A percentile compares a stretch with the other conserved stretches of the same genome.
Conservation (phyloP, 2,329 filamentous ascomycete species). For the Aspergillus neotritici region DNA sequence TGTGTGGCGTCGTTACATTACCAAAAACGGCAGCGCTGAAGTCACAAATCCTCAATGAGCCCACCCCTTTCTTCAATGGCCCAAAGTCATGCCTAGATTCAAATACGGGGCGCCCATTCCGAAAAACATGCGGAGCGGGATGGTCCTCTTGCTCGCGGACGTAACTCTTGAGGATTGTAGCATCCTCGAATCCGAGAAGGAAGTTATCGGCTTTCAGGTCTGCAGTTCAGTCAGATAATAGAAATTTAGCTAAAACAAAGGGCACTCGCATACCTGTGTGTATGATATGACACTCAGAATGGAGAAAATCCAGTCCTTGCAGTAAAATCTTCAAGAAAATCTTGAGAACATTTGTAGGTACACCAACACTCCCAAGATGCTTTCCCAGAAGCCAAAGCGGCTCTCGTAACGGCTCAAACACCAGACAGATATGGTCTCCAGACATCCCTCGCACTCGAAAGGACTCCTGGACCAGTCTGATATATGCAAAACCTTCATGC, state of each 20-base stretch:
- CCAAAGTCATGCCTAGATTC: slow-evolving; percentile 24
- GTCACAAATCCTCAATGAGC: slow-evolving; percentile 23
- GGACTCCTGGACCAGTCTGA: slow-evolving; percentile 22
- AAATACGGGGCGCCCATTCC: slow-evolving; percentile 23
- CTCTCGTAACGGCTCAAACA: slow-evolving; percentile 35
- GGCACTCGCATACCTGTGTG: slow-evolving; percentile 36
- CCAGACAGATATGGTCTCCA: slow-evolving; percentile 31
- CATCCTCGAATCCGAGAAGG: slow-evolving; percentile 25
- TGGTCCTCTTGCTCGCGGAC: slow-evolving; percentile 17
- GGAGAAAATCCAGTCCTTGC: slow-evolving; percentile 36
- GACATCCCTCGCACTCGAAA: slow-evolving; percentile 21
- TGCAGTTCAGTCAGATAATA: slow-evolving; percentile 6
- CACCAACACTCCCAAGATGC: slow-evolving; percentile 16
- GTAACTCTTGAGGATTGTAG: slow-evolving; percentile 19
- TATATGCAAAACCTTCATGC: slow-evolving; percentile 17
- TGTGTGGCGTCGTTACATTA: slow-evolving; percentile 21
- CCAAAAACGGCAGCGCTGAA: slow-evolving; percentile 26
- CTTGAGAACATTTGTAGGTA: too few species aligned
- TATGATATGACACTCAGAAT: slow-evolving; percentile 36
- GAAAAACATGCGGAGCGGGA: slow-evolving; percentile 17
- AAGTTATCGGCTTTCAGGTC: slow-evolving; percentile 41
- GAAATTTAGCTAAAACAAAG: background rate
- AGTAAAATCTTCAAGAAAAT: slow-evolving; percentile 34
- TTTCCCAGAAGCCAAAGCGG: slow-evolving; percentile 28
- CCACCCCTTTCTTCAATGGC: slow-evolving; percentile 15